Evolutionary conservation across 768 basidiomycete genomes (phyloP), one percentile per base, ranked within the genome.

Genomic region (Cantharellus cinnabarinus): DNA sequence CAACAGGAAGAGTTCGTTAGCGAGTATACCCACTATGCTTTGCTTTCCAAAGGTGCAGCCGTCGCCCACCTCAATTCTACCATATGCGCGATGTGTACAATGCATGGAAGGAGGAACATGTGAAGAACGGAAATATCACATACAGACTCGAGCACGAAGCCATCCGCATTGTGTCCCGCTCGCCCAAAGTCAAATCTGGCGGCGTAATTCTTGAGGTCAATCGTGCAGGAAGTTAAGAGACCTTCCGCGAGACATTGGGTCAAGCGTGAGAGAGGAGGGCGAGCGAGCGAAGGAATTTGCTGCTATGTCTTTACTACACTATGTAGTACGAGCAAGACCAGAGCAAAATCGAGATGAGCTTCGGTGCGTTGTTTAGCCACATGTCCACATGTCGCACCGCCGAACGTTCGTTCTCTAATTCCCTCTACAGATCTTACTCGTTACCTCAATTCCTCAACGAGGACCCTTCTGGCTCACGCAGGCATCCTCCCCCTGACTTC

Each of bases 331-430:
- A 69, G 3, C 58, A 67, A 37, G 74, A 75, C 63, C 74, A 70
- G 62, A 68, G 66, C 42, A 76, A 73, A 69, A 70, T 76, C 53
- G 76, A 77, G 65, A 77, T 76, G 76, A 74, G 73, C 63, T 77
- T 77, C 65, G 75, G 20, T 29, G 20, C 20, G 20, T 29, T 29
- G 20, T 29, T 29, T 29, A 29, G 20, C 20, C 20, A 29, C 20
- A 29, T 29, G 20, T 29, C 20, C 20, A 29, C 20, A 29, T 29
- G 20, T 29, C 20, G 20, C 20, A 29, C 20, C 20, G 20, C 20
- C 20, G 20, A 29, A 29, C 20, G 20, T 29, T 29, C 20, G 20
- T 29, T 29, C 20, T 29, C 20, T 29, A 29, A 29, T 29, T 29
- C 20, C 20, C 20, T 29, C 20, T 29, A 77, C 62, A 64, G 76